Evolutionary conservation across 2,329 filamentous ascomycete genomes (phyloP).

Genomic region (Alternaria sp.): DNA sequence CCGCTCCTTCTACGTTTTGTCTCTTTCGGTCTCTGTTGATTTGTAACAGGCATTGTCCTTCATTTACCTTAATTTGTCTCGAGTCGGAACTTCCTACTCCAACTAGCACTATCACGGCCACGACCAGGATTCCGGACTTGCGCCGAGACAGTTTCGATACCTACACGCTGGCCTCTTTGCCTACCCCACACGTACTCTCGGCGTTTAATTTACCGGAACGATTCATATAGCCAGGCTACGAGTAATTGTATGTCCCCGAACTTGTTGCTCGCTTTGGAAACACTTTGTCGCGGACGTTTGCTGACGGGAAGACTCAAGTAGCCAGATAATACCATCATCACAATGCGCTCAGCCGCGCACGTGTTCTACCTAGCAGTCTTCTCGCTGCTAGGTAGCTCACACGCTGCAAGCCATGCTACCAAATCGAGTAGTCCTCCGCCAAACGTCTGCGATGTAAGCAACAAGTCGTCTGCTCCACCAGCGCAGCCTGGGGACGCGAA

Average conservation of each 20-base stretch:
- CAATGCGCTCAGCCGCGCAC: constrained; percentile 63
- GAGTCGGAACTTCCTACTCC: constrained; percentile 24
- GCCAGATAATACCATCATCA: constrained; percentile 20
- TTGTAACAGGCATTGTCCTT: constrained; percentile 27
- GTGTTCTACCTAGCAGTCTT: constrained; percentile 71
- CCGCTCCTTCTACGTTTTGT: constrained; percentile 26
- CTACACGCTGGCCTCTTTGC: constrained; percentile 52
- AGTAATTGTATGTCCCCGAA: constrained; percentile 30
- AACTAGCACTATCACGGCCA: constrained; percentile 27
- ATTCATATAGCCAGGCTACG: constrained; percentile 33
- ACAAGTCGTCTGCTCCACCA: constrained; percentile 30
- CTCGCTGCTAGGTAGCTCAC: constrained; percentile 62
- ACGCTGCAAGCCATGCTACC: constrained; percentile 50
- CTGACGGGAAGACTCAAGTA: constrained; percentile 43
- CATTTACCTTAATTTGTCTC: constrained; percentile 32
- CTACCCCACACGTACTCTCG: constrained; percentile 36
- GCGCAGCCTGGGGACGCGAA: constrained; percentile 35
- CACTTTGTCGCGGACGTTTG: constrained; percentile 43
- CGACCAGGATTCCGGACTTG: constrained; percentile 29
- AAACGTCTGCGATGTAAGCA: constrained; percentile 66
- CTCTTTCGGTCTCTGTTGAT: constrained; percentile 19
- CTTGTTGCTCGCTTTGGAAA: constrained; percentile 22
- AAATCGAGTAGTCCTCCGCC: constrained; percentile 51
- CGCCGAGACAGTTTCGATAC: constrained; percentile 34
- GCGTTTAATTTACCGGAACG: constrained; percentile 24